Base-by-base conservation (phyloP, 495 filamentous ascomycete genomes). In the Hamigera avellanea region DNA sequence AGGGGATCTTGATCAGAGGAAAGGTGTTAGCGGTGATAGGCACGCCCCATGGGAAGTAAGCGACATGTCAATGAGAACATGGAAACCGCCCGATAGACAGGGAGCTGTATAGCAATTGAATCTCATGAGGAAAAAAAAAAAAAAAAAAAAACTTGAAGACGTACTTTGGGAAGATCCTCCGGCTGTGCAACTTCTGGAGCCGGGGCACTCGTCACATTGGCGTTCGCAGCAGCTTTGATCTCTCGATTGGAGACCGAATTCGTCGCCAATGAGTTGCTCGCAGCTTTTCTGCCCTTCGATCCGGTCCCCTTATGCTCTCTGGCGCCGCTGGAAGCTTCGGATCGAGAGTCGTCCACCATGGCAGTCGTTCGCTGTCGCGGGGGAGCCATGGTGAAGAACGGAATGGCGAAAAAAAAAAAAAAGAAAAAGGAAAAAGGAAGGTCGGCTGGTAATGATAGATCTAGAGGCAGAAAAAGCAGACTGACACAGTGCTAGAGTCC, bases 1-100 rank as follows among this genome's bases (percentile, higher is more conserved):
- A 93, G 44, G 76, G 69, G 37, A 93, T 72, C 85, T 93, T 47
- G 35, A 37, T 14, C 15, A 29, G 7, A 33, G 19, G 17, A 3
- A 14, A 15, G 7, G 21, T 6, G 37, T 52, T 32, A 52, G 48
- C 15, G 35, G n/a, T n/a, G n/a, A n/a, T n/a, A n/a, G n/a, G n/a
- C n/a, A n/a, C n/a, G n/a, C n/a, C n/a, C n/a, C n/a, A n/a, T n/a
- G n/a, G n/a, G n/a, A n/a, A n/a, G n/a, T n/a, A n/a, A n/a, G n/a
- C n/a, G n/a, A n/a, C n/a, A n/a, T n/a, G n/a, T n/a, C n/a, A n/a
- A n/a, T n/a, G n/a, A n/a, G n/a, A n/a, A n/a, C n/a, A n/a, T n/a
- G n/a, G n/a, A n/a, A n/a, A n/a, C n/a, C n/a, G n/a, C n/a, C n/a
- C n/a, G n/a, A n/a, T n/a, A n/a, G n/a, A 33, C 19, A 15, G 14